Evolutionary conservation across 2,329 filamentous ascomycete species (phyloP), one percentile per base, ranked within the genome.

Genomic region (Phaeoacremonium minimum): DNA sequence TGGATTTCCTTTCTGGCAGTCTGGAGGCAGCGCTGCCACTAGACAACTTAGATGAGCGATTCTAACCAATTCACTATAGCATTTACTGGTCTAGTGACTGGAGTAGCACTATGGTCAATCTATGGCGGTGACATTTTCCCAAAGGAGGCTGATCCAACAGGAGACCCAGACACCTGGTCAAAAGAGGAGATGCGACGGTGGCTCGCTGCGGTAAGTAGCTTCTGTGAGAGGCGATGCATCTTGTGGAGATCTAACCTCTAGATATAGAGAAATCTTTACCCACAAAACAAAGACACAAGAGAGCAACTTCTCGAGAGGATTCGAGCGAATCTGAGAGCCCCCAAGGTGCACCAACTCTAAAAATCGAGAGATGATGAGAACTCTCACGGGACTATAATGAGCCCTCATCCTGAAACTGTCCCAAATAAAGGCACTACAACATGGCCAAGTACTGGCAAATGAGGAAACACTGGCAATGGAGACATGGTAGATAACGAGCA

Each of bases 121-220:
- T 94, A 85, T 82, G 88, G 88, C 38, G 74, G 78, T 36, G 87
- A 91, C 45, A 75, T 96, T 52, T 95, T 96, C 52, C 90, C 90
- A 1, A 61, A 75, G 4, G 69, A 80, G 46, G 42, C 69, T 32
- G 89, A 95, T 55, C 88, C 90, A n/a, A 86, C 69, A 18, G 89
- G 89, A 42, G 75, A 87, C 67, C 78, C 67, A 28, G 65, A 70
- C 28, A 57, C 54, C 8, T 97, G 91, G 91, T 88, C 87, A 1
- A 70, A 73, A 38, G 83, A 88, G 32, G 87, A 97, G 53, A 69
- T 95, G 60, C 73, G 79, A 43, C 71, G 82, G 52, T 97, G 90
- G 89, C 67, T 97, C 34, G 78, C 79, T 31, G 77, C 76, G 50
- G 91, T 95, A 74, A 63, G 83, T 69, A 28, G 20, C 37, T n/a